These are phyloP conservation scores for Leccinum fallax DNA, from an alignment of 1,284 basidiomycete genomes.

Conservation along the genomic window DNA sequence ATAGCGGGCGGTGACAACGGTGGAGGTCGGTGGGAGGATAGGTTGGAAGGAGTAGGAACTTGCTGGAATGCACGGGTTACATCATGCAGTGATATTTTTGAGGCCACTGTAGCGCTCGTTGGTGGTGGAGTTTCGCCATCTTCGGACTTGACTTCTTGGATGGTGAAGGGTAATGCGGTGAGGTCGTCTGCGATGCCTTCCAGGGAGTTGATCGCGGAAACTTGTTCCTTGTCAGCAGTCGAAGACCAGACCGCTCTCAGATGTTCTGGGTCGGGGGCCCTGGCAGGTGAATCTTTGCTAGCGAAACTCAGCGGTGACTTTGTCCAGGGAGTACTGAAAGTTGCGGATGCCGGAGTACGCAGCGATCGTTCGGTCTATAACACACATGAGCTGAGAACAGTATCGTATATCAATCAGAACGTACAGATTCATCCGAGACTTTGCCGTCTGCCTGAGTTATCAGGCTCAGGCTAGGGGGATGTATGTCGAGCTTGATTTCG, in stretches of 20 bases:
- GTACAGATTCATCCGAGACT: slow-evolving; percentile 49
- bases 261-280: slow-evolving; percentile 74
- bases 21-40: slow-evolving; percentile 44
- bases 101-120: slow-evolving; percentile 50
- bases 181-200: slow-evolving; percentile 79
- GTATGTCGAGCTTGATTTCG: slow-evolving; percentile 23
- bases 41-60: slow-evolving; percentile 58
- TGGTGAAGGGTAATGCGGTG: slow-evolving; percentile 69
- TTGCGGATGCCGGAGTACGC: slow-evolving; percentile 52
- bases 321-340: slow-evolving; percentile 54
- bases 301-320: slow-evolving; percentile 58
- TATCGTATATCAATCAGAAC: slow-evolving; percentile 23
- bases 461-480: slow-evolving; percentile 29
- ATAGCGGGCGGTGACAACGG: slow-evolving; percentile 51
- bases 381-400: slow-evolving; percentile 14
- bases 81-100: slow-evolving; percentile 76
- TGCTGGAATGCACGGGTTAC: slow-evolving; percentile 83
- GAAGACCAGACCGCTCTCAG: slow-evolving; percentile 85
- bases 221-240: slow-evolving; percentile 61
- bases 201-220: slow-evolving; percentile 72
- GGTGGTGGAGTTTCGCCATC: slow-evolving; percentile 80
- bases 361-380: slow-evolving; percentile 47
- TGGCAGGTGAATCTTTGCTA: slow-evolving; percentile 63
- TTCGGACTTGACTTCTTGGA: slow-evolving; percentile 81
- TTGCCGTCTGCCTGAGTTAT: slow-evolving; percentile 46